Conservation (phyloP, 2,329 filamentous ascomycete species). For the Penicillium sp. region DNA sequence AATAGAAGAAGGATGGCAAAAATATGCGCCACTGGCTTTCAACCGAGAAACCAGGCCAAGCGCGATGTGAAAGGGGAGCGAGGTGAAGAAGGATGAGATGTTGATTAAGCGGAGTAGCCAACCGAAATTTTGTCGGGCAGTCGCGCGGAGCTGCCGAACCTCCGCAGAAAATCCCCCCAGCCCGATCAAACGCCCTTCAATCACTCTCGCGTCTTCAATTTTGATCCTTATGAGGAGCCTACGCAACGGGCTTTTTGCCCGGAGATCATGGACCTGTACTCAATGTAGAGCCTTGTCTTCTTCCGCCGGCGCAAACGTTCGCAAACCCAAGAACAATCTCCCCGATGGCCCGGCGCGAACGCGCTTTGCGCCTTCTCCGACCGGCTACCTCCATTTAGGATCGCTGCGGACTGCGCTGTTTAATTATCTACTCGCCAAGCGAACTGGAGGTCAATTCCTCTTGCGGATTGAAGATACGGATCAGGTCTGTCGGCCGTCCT, state of each 20-base stretch:
- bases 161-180: constrained; percentile 28
- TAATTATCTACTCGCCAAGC: constrained; percentile 88
- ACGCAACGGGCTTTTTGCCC: constrained; percentile 33
- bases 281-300: constrained; percentile 46
- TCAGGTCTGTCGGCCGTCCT: constrained; percentile 62
- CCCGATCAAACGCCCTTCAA: not conserved
- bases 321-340: constrained; percentile 45
- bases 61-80: constrained; percentile 10
- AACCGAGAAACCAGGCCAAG: not conserved
- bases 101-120: constrained; percentile 24
- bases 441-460: constrained; percentile 87
- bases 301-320: constrained; percentile 32
- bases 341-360: constrained; percentile 70
- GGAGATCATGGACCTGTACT: constrained; percentile 45
- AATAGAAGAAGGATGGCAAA: not conserved
- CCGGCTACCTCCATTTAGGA: constrained; percentile 89
- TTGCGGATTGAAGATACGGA: constrained; percentile 95
- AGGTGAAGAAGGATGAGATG: constrained; percentile 13
- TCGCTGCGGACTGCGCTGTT: constrained; percentile 93
- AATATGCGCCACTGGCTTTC: not conserved
- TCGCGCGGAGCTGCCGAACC: constrained; percentile 30
- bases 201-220: not conserved
- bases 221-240: constrained; percentile 38
- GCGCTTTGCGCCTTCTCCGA: constrained; percentile 94
- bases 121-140: constrained; percentile 35